Evolutionary conservation across 768 basidiomycete genomes (phyloP).

Genomic region (Rhodotorula kratochvilovae): DNA sequence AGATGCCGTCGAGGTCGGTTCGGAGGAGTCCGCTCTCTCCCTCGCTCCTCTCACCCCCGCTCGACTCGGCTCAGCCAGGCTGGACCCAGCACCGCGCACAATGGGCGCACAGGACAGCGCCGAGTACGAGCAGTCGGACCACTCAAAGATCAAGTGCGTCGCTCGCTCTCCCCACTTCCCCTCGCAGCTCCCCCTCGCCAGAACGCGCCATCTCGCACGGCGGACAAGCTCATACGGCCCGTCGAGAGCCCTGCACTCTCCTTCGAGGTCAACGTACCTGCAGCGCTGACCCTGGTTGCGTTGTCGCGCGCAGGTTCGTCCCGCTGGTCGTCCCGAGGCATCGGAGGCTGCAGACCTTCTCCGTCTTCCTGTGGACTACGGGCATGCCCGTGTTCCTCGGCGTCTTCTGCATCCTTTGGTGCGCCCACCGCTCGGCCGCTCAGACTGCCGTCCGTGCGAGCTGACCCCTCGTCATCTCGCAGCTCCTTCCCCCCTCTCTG

Average conservation of each 20-base stretch:
- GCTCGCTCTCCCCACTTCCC: neutral
- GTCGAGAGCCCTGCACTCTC: too few relatives aligned
- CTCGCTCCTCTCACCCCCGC: neutral
- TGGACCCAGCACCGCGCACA: too few relatives aligned
- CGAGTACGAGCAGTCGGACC: neutral
- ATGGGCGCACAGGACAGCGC: neutral
- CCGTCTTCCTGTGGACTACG: constrained; percentile 83
- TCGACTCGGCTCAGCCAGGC: neutral
- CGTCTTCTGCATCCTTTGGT: constrained; percentile 78
- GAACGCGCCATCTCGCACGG: neutral
- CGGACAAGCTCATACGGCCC: rapidly evolving
- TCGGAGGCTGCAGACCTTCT: constrained; percentile 71
- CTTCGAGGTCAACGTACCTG: too few relatives aligned
- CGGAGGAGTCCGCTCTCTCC: too few relatives aligned
- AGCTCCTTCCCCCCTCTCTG: constrained; percentile 86
- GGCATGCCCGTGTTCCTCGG: constrained; percentile 64
- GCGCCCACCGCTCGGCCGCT: constrained; percentile 44
- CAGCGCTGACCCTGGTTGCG: neutral
- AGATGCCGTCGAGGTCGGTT: too few relatives aligned
- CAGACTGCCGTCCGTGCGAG: neutral
- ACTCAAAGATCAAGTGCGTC: constrained; percentile 21
- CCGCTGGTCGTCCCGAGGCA: constrained; percentile 80
- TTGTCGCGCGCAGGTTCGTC: constrained; percentile 56
- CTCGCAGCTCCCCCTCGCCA: too few relatives aligned
- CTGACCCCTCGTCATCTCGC: neutral